Conservation (phyloP, 305 asterid species). For the Petunia hybrid region DNA sequence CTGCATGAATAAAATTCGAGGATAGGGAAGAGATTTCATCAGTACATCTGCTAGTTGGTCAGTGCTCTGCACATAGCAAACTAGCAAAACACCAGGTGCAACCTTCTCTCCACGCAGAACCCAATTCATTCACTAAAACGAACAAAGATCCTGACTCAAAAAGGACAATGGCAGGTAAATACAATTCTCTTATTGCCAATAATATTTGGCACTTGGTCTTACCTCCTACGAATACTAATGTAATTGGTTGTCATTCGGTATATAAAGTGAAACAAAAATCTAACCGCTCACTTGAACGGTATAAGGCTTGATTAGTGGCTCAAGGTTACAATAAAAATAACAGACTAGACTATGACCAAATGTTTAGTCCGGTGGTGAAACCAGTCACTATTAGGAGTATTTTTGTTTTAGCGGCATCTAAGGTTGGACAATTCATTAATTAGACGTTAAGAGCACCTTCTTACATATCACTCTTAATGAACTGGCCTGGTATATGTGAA, state of each 20-base stretch:
- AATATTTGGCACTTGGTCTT: background rate
- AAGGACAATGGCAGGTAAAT: conserved; percentile 16
- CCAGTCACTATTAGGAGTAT: background rate
- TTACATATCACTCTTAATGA: conserved; percentile 9
- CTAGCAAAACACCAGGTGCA: background rate
- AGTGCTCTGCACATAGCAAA: too few relatives aligned
- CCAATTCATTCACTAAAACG: background rate
- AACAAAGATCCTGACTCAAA: background rate
- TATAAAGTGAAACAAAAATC: background rate
- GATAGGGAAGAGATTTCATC: too few relatives aligned
- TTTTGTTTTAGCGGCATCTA: background rate
- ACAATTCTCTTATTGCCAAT: background rate
- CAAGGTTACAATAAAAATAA: background rate
- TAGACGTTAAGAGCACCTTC: conserved; percentile 14
- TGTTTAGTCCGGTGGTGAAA: background rate
- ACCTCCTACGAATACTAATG: background rate
- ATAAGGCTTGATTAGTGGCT: background rate
- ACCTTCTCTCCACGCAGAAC: background rate
- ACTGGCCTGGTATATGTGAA: conserved; percentile 21
- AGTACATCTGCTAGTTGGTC: too few relatives aligned
- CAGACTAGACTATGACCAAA: background rate
- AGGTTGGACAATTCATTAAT: background rate
- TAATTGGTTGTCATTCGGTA: background rate
- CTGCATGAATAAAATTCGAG: too few relatives aligned
- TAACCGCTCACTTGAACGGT: background rate